phyloP scores from a whole-genome alignment of 2,329 filamentous ascomycete genomes.

The Phoma sp. region DNA sequence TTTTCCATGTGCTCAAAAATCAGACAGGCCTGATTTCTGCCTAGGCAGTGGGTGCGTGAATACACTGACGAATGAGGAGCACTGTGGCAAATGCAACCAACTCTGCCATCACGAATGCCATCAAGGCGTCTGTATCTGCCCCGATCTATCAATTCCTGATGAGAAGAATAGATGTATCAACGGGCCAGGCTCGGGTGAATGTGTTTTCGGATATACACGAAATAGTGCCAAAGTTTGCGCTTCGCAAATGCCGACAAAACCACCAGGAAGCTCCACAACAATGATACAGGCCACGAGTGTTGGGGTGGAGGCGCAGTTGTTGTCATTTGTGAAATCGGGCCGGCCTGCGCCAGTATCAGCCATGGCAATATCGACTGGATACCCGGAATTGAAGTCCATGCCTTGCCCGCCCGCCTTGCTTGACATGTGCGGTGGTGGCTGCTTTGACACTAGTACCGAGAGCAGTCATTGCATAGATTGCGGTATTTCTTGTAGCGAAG shows the following conservation, averaged over 20 bases:
- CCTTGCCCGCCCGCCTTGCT: background rate
- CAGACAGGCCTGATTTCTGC: constrained; percentile 1
- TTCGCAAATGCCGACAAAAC: background rate
- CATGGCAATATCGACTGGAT: background rate
- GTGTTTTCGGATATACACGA: background rate
- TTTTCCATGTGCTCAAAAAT: background rate
- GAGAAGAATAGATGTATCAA: background rate
- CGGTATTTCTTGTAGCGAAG: constrained; percentile 2
- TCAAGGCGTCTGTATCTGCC: background rate
- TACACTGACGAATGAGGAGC: background rate
- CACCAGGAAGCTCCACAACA: background rate
- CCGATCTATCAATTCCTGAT: background rate
- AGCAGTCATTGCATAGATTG: constrained; percentile 7
- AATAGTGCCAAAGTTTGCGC: constrained; percentile 3
- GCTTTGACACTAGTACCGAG: constrained; percentile 9
- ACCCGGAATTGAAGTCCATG: background rate
- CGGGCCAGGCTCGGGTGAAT: background rate
- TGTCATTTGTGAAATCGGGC: background rate
- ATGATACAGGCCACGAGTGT: background rate
- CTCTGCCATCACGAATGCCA: background rate
- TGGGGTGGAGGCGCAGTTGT: background rate
- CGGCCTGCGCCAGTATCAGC: background rate
- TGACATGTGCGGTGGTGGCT: background rate
- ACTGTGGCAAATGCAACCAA: constrained; percentile 9
- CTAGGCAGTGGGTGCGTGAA: constrained; percentile 3